Base-by-base conservation (phyloP, 371 early-diverging fungal genomes). In the Lichtheimia corymbifera region DNA sequence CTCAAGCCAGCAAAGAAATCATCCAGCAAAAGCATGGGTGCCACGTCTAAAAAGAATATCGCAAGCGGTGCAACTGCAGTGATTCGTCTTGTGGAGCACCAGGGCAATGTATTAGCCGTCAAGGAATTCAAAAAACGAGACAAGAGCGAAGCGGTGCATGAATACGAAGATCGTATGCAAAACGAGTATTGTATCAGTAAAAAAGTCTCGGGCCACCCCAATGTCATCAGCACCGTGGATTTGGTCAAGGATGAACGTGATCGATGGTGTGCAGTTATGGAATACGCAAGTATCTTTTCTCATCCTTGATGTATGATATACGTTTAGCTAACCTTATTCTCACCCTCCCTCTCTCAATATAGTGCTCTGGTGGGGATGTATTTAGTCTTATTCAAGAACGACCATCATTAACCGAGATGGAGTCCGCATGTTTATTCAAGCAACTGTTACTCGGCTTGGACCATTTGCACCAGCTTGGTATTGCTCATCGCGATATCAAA, bases 391-490 rank as follows among this genome's bases (percentile, higher is more conserved):
- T 86, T 20, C 74, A 55, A 51, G 77, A 63, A 63, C 60, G 67
- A 63, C 55, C 64, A 1, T 56, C 59, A 6, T 68, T 86, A 58
- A 65, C 81, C 3, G 61, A 68, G 9, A 66, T 67, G 15, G 88
- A 87, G 52, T 66, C 71, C 13, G 73, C 66, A 22, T 86, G 87
- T 44, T 74, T 83, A 13, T 90, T 88, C 58, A 74, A 97, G 72
- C 99, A 99, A 70, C 80, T 99, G 52, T 88, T 97, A 80, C 82
- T 95, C 42, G 95, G 98, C 44, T 81, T 99, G 43, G 93, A 95
- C 50, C 97, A 99, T 68, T 88, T 97, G 60, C 99, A 99, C 79
- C 78, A 93, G 18, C 79, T 92, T 44, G 99, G 99, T 41, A 96
- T 92, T 58, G 87, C 85, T 50, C 89, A 88, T 55, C 86, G 99